phyloP scores from a whole-genome alignment of 495 filamentous ascomycete genomes.

The Xylaria acuta region DNA sequence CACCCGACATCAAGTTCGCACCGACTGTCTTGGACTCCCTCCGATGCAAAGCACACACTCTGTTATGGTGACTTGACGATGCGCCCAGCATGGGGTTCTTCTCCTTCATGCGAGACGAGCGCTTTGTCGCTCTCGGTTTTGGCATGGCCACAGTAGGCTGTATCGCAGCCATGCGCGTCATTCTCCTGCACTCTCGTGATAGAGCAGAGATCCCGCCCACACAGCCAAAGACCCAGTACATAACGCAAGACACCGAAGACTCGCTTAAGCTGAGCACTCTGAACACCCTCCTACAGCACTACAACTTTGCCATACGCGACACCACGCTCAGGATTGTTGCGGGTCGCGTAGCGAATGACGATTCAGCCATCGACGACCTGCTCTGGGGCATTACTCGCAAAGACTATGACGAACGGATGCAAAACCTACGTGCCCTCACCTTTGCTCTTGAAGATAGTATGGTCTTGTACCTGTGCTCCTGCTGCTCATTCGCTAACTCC shows the following conservation, averaged over 20 bases:
- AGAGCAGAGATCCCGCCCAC: constrained; percentile 53
- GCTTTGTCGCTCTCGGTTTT: constrained; percentile 49
- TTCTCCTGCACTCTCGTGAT: constrained; percentile 54
- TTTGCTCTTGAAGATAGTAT: constrained; percentile 49
- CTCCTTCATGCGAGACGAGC: constrained; percentile 49
- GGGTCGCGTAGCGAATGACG: constrained; percentile 58
- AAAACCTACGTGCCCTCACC: constrained; percentile 54
- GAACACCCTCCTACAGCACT: constrained; percentile 58
- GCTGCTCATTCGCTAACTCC: constrained; percentile 21
- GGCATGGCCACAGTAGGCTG: constrained; percentile 47
- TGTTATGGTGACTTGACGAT: constrained; percentile 28
- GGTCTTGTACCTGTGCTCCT: not conserved
- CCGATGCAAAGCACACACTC: not conserved
- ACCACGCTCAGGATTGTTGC: constrained; percentile 58
- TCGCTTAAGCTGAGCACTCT: constrained; percentile 55
- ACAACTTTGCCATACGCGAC: constrained; percentile 60
- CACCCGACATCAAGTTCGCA: not conserved
- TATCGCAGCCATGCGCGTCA: constrained; percentile 44
- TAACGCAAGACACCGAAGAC: constrained; percentile 66
- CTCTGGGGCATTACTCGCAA: constrained; percentile 57
- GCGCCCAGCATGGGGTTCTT: constrained; percentile 41
- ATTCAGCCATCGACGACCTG: constrained; percentile 46
- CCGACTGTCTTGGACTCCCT: not conserved
- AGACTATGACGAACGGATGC: constrained; percentile 58
- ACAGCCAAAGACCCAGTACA: constrained; percentile 62